Conservation (phyloP, 495 filamentous ascomycete genomes). For the Aspergillus cristatus region DNA sequence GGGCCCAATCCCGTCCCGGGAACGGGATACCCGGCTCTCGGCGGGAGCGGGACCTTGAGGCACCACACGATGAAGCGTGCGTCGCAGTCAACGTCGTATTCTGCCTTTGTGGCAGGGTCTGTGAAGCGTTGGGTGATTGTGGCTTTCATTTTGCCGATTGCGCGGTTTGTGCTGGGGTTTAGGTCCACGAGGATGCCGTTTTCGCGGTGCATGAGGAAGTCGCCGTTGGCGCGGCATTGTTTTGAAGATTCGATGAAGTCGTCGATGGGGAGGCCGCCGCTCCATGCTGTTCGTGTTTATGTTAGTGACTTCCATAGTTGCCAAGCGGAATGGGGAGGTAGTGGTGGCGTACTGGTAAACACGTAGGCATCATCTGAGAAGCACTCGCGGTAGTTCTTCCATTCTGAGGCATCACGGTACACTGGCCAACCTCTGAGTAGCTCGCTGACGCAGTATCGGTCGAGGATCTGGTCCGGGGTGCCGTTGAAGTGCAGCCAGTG, state of each 20-base stretch:
- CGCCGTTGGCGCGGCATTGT: slow-evolving; percentile 10
- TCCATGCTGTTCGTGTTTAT: not conserved
- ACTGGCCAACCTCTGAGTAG: slow-evolving; percentile 7
- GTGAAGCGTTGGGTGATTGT: slow-evolving; percentile 21
- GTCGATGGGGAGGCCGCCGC: slow-evolving; percentile 4
- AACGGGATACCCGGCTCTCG: too few relatives aligned
- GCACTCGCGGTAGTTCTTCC: slow-evolving; percentile 16
- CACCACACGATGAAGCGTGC: slow-evolving; percentile 20
- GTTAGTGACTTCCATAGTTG: not conserved
- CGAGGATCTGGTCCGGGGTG: not conserved
- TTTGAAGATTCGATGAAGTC: slow-evolving; percentile 18
- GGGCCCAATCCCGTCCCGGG: too few relatives aligned
- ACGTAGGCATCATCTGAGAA: slow-evolving; percentile 14
- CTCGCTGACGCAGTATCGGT: slow-evolving; percentile 5
- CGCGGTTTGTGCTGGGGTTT: slow-evolving; percentile 11
- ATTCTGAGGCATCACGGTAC: slow-evolving; percentile 19
- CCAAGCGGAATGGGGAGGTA: too few relatives aligned
- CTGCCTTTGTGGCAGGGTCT: slow-evolving; percentile 5
- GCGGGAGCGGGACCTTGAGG: slow-evolving; percentile 5
- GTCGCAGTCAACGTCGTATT: slow-evolving; percentile 19
- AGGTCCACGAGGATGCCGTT: slow-evolving; percentile 17
- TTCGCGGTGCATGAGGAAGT: slow-evolving; percentile 14
- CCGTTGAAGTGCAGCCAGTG: slow-evolving; percentile 4
- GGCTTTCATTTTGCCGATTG: slow-evolving; percentile 20
- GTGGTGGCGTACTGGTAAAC: slow-evolving; percentile 10